Evolutionary conservation across 805 yeast genomes (phyloP).

Genomic region (Pichia cephalocereana): DNA sequence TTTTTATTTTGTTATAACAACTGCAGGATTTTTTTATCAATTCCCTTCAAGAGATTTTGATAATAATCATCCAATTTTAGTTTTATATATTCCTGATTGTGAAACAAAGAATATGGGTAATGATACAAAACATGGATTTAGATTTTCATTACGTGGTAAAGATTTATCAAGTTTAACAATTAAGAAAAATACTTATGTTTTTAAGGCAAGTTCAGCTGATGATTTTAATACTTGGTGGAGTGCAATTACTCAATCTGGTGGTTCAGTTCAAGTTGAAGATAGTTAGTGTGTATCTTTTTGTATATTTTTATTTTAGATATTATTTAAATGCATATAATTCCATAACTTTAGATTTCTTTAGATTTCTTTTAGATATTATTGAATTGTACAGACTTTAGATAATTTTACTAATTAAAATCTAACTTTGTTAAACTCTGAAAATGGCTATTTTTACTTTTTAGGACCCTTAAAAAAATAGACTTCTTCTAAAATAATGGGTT

Average conservation of each 20-base stretch:
- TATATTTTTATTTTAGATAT: too few species aligned
- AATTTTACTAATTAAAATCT: too few species aligned
- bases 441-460: too few species aligned
- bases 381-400: too few species aligned
- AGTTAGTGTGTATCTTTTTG: too few species aligned
- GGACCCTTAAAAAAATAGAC: too few species aligned
- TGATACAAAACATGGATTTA: slow-evolving; percentile 25
- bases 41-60: slow-evolving; percentile 38
- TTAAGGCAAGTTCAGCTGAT: slow-evolving; percentile 35
- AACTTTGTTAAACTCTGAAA: too few species aligned
- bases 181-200: slow-evolving; percentile 25
- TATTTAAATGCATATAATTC: too few species aligned
- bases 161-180: slow-evolving; percentile 30
- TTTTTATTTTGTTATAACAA: slow-evolving; percentile 40
- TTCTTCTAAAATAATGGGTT: too few species aligned
- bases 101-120: slow-evolving; percentile 16
- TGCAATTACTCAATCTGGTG: slow-evolving; percentile 26
- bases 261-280: slow-evolving; percentile 3
- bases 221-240: slow-evolving; percentile 40
- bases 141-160: slow-evolving; percentile 29
- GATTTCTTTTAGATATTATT: too few species aligned
- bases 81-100: slow-evolving; percentile 40
- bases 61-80: slow-evolving; percentile 34
- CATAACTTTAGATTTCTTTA: too few species aligned
- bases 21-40: slow-evolving; percentile 35